Base-by-base conservation (phyloP, 129 eudicot genomes). In the Silybum marianum region DNA sequence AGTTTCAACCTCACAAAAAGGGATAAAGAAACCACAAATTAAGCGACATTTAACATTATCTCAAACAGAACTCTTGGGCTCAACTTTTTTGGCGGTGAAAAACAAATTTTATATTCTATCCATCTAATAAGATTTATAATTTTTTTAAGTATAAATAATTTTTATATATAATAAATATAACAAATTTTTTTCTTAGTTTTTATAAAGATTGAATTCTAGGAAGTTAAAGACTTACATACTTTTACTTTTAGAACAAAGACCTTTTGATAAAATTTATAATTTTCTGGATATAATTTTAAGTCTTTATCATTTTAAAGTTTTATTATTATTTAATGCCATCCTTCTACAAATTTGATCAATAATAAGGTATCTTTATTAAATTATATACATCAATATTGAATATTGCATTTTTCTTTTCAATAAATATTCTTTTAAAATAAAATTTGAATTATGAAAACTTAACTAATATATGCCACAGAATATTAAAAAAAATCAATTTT, bases 1-100 rank as follows among this genome's bases (percentile, higher is more conserved):
- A 82, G 85, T 69, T 75, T 46, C 80, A 66, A 74, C 74, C 84
- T 81, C 84, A 14, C 69, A 65, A 73, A 58, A 81, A 32, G 28
- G 69, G 60, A 8, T 62, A 75, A 28, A 69, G 51, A 69, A 51
- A 65, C 66, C 12, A 16, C 78, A 81, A 72, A 58, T 58, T 58
- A 58, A 81, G 69, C 73, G 84, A 65, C 80, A 73, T 81, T 73
- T 73, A 82, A 69, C 85, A 82, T 82, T 76, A 82, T 82, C 85
- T 19, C 65, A 11, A 75, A 67, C 34, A 24, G 16, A 82, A 68
- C 81, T 82, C 85, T 46, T 82, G 81, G 85, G 36, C 63, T 16
- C 16, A 11, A 69, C 77, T 34, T 16, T 30, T 69, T 76, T 82
- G 85, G 77, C 81, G 81, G 80, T 74, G 85, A 54, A 51, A 82